phyloP scores from a whole-genome alignment of 768 basidiomycete species.

The Daedaleopsis nitida region DNA sequence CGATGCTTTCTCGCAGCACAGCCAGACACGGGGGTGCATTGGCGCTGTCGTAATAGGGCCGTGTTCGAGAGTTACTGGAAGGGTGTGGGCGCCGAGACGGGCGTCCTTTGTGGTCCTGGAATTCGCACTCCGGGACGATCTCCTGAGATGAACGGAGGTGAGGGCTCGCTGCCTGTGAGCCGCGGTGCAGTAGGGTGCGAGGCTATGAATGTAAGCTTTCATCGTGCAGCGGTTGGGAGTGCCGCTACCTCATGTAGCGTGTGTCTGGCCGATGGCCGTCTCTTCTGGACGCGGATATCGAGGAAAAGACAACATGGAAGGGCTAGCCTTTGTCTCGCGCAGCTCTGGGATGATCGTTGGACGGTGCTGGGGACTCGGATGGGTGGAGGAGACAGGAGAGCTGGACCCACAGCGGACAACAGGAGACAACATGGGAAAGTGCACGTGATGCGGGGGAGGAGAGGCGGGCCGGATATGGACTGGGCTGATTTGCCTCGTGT shows the following conservation, averaged over 20 bases:
- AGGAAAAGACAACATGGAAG: too few species aligned
- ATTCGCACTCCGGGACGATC: slow-evolving; percentile 1
- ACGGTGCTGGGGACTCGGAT: not conserved
- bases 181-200: slow-evolving; percentile 5
- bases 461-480: slow-evolving; percentile 16
- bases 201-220: slow-evolving; percentile 11
- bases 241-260: slow-evolving; percentile 6
- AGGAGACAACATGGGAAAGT: slow-evolving; percentile 10
- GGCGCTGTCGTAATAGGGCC: not conserved
- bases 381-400: slow-evolving; percentile 3
- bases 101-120: not conserved
- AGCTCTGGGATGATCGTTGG: too few species aligned
- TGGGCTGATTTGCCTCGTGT: slow-evolving; percentile 24
- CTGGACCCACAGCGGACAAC: slow-evolving; percentile 23
- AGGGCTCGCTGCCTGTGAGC: not conserved
- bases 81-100: not conserved
- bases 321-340: too few species aligned
- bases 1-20: not conserved
- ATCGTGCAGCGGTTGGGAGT: not conserved
- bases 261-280: not conserved
- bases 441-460: slow-evolving; percentile 14
- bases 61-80: slow-evolving; percentile 4
- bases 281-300: too few species aligned
- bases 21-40: not conserved
- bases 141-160: not conserved